Evolutionary conservation across 169 alveolate genomes (phyloP).

Genomic region (Eimeria maxima): DNA sequence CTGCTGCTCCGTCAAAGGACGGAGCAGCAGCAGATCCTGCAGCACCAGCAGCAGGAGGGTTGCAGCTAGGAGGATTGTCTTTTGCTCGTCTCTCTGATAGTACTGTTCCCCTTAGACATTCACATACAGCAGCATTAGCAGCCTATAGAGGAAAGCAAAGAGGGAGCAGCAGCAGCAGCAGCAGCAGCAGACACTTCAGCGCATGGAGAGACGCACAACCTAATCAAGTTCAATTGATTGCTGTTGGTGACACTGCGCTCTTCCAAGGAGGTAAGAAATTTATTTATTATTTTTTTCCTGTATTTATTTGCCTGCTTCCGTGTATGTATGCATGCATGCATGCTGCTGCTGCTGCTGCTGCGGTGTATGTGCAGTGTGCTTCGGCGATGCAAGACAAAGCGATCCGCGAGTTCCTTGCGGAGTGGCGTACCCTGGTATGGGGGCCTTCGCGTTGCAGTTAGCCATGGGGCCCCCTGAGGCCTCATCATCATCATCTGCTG

Average conservation of each 20-base stretch:
- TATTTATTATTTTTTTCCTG: no score
- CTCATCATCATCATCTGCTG: neutral
- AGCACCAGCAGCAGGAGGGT: neutral
- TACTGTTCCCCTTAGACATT: neutral
- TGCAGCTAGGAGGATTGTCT: neutral
- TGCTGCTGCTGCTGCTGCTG: neutral
- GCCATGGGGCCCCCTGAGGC: conserved; percentile 25
- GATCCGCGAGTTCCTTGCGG: conserved; percentile 61
- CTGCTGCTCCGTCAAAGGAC: no score
- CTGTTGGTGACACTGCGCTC: neutral
- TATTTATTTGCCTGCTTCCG: neutral
- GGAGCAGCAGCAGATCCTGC: neutral
- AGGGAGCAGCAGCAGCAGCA: neutral
- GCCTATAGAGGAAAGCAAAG: no score
- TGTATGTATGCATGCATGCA: neutral
- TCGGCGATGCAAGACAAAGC: neutral
- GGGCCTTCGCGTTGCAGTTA: conserved; percentile 27
- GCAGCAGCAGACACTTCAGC: neutral
- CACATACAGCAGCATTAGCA: neutral
- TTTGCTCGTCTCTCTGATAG: conserved; percentile 4
- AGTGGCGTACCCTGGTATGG: conserved; percentile 50
- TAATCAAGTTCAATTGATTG: neutral
- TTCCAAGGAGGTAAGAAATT: conserved; percentile 48
- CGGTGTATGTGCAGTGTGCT: conserved; percentile 44
- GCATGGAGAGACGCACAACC: conserved; percentile 32